Conservation (phyloP, 352 stramenopile species). For the Globisporangium mamillatum region DNA sequence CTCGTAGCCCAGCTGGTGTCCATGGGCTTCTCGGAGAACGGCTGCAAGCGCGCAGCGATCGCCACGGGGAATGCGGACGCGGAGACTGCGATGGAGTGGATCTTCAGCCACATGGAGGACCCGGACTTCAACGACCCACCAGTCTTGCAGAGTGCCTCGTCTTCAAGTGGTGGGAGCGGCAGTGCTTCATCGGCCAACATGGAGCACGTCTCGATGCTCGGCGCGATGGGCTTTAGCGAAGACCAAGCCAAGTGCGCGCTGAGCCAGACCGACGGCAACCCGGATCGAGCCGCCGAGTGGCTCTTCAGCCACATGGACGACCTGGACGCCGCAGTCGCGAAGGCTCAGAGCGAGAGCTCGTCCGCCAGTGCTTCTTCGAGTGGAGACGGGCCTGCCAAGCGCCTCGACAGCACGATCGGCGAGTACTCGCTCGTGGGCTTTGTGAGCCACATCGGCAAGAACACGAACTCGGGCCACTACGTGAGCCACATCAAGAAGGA, state of each 20-base stretch:
- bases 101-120: conserved; percentile 98
- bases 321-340: conserved; percentile 89
- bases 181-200: conserved; percentile 71
- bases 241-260: conserved; percentile 91
- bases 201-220: conserved; percentile 58
- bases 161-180: conserved; percentile 17
- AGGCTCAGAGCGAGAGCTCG: conserved; percentile 24
- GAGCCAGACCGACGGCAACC: conserved; percentile 87
- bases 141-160: conserved; percentile 14
- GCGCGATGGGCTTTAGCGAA: conserved; percentile 88
- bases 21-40: conserved; percentile 99
- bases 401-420: conserved; percentile 55
- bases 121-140: conserved; percentile 96
- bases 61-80: conserved; percentile 88
- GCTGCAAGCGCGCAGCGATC: conserved; percentile 94
- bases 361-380: conserved; percentile 18
- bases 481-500: conserved; percentile 98
- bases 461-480: conserved; percentile 98
- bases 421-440: conserved; percentile 97
- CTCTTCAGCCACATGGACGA: conserved; percentile 98
- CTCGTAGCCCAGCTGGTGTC: conserved; percentile 94
- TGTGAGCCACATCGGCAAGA: conserved; percentile 98
- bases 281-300: conserved; percentile 96
- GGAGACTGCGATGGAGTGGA: conserved; percentile 97
- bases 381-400: conserved; percentile 22